Evolutionary conservation across 208 protist species (phyloP).

Genomic region (Leishmania tarentolae): DNA sequence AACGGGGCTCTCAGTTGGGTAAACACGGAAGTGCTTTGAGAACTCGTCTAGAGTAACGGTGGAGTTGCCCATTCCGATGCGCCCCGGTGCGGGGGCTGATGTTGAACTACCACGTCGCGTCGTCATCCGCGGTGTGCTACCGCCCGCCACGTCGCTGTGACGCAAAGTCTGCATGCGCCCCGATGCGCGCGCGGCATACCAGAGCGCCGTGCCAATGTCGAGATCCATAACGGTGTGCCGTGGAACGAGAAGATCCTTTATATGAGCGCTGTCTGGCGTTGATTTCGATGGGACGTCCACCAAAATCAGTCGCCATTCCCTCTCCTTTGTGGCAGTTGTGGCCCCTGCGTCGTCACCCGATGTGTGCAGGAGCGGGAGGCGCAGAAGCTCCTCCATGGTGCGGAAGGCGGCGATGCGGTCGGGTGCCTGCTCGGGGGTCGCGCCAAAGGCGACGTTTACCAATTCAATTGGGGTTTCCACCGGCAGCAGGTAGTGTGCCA

Average conservation of each 20-base stretch:
- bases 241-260: conserved; percentile 82
- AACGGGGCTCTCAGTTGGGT: conserved; percentile 9
- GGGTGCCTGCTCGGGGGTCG: conserved; percentile 69
- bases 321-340: conserved; percentile 22
- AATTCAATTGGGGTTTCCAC: conserved; percentile 91
- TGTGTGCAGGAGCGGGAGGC: conserved; percentile 48
- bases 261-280: conserved; percentile 35
- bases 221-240: conserved; percentile 94
- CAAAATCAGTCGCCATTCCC: conserved; percentile 88
- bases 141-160: conserved; percentile 33
- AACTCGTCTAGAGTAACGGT: conserved; percentile 33
- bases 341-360: conserved; percentile 11
- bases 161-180: conserved; percentile 79
- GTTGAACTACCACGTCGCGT: background rate
- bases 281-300: conserved; percentile 78
- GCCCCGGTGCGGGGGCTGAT: background rate
- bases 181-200: conserved; percentile 88
- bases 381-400: conserved; percentile 81
- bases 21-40: conserved; percentile 47
- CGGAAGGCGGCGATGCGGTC: conserved; percentile 83
- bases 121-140: background rate
- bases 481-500: conserved; percentile 87
- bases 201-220: conserved; percentile 95
- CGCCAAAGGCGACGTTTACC: conserved; percentile 94
- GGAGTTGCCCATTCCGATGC: background rate